Conservation (phyloP, 2,329 filamentous ascomycete species). For the Colletotrichum coccodes region DNA sequence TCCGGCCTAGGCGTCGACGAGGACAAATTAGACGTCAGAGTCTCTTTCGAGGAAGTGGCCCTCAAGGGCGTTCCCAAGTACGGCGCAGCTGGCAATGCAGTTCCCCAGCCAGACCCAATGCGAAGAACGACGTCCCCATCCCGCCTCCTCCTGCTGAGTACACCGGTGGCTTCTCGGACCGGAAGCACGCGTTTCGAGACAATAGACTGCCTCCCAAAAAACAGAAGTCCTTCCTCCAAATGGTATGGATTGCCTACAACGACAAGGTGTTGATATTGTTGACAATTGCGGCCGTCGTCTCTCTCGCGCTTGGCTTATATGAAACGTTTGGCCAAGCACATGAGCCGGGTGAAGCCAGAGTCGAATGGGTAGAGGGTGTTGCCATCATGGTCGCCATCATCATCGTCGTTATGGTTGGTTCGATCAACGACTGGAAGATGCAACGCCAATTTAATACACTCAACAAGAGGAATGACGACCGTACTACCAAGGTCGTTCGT, state of each 20-base stretch:
- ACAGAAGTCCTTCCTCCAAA: constrained; percentile 64
- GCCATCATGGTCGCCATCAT: constrained; percentile 70
- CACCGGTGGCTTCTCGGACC: constrained; percentile 53
- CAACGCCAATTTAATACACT: constrained; percentile 69
- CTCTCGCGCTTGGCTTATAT: constrained; percentile 76
- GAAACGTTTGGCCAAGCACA: constrained; percentile 65
- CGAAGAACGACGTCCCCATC: constrained; percentile 28
- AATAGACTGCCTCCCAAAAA: constrained; percentile 71
- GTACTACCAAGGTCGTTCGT: constrained; percentile 71
- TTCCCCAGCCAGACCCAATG: constrained; percentile 39
- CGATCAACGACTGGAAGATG: constrained; percentile 71
- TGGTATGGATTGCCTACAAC: constrained; percentile 78
- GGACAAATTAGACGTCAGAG: constrained; percentile 66
- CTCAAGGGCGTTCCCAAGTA: constrained; percentile 46
- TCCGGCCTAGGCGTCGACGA: constrained; percentile 79
- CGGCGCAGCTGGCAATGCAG: constrained; percentile 44
- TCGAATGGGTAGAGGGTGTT: constrained; percentile 73
- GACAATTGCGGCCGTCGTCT: constrained; percentile 74
- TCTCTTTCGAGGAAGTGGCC: constrained; percentile 74
- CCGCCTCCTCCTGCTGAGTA: constrained; percentile 25
- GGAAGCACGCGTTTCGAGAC: constrained; percentile 67
- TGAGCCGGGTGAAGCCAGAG: constrained; percentile 50
- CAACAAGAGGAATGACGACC: constrained; percentile 68
- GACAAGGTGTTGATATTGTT: constrained; percentile 79
- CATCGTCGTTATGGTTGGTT: constrained; percentile 69